These are phyloP conservation scores for Lasiosphaeria ovina DNA, from an alignment of 495 filamentous ascomycete species.

Conservation along the genomic window DNA sequence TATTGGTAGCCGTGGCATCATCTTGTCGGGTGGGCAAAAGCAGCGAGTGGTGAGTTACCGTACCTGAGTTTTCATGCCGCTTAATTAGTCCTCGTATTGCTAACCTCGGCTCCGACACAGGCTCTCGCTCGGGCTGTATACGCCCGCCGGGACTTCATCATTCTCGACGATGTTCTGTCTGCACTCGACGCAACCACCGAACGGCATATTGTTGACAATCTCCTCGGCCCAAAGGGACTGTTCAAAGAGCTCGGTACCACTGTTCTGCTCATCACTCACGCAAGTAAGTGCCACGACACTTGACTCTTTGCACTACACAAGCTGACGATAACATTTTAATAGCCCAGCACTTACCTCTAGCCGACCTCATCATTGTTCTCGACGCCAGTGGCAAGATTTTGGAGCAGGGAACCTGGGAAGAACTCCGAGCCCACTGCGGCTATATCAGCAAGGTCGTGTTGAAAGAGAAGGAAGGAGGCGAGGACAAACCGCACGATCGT, in stretches of 20 bases:
- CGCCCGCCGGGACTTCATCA: slow-evolving; percentile 16
- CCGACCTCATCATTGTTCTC: slow-evolving; percentile 48
- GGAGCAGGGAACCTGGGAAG: slow-evolving; percentile 42
- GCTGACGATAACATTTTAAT: too few relatives aligned
- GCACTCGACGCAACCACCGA: slow-evolving; percentile 51
- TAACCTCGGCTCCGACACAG: too few relatives aligned
- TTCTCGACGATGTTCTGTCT: slow-evolving; percentile 38
- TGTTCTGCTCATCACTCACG: slow-evolving; percentile 45
- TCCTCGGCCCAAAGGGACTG: slow-evolving; percentile 55
- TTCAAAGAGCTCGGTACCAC: slow-evolving; percentile 49
- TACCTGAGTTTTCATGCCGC: slow-evolving; percentile 5
- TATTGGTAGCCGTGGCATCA: slow-evolving; percentile 63
- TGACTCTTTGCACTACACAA: too few relatives aligned
- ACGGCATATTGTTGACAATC: slow-evolving; percentile 34
- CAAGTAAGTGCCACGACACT: too few relatives aligned
- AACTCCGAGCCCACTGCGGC: slow-evolving; percentile 8
- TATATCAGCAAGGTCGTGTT: slow-evolving; percentile 19
- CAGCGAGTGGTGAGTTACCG: slow-evolving; percentile 50
- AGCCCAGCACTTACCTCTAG: slow-evolving; percentile 39
- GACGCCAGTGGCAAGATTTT: slow-evolving; percentile 35
- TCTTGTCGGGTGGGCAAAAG: slow-evolving; percentile 65
- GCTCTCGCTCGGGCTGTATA: slow-evolving; percentile 26
- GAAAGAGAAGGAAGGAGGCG: slow-evolving; percentile 5
- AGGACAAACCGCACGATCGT: background rate
- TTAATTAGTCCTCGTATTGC: too few relatives aligned